Percentiles rank a stretch among this genome's conserved stretches.
These are phyloP conservation scores for Phytophthora chlamydospora DNA, from an alignment of 352 stramenopile species.

Conservation along the genomic window DNA sequence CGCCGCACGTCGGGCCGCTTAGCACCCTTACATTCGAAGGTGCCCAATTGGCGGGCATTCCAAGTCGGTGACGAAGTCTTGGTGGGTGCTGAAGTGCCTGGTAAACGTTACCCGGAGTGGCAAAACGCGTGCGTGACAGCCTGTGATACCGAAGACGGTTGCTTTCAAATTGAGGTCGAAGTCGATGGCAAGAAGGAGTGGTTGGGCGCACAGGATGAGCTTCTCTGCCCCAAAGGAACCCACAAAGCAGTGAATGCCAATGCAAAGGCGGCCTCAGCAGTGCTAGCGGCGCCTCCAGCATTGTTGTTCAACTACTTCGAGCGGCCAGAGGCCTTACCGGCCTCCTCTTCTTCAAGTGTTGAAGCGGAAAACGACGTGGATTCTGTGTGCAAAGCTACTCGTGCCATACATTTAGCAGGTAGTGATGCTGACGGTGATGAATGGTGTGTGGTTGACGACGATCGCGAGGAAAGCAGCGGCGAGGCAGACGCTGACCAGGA, in stretches of 20 bases:
- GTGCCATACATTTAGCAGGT: constrained; percentile 14
- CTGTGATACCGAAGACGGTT: constrained; percentile 27
- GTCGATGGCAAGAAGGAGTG: constrained; percentile 57
- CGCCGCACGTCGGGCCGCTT: constrained; percentile 87
- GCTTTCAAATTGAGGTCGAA: constrained; percentile 52
- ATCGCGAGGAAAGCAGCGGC: not conserved
- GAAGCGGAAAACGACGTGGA: constrained; percentile 11
- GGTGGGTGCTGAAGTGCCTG: constrained; percentile 45
- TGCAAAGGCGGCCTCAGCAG: constrained; percentile 4
- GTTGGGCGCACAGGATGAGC: constrained; percentile 68
- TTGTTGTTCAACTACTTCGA: constrained; percentile 30
- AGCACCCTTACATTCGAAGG: constrained; percentile 88
- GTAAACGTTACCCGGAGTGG: constrained; percentile 66
- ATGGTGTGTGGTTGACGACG: constrained; percentile 34
- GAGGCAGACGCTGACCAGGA: not conserved
- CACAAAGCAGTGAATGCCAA: constrained; percentile 60
- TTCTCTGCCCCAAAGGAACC: constrained; percentile 63
- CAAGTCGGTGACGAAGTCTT: constrained; percentile 59
- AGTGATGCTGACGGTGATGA: constrained; percentile 30
- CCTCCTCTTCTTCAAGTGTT: not conserved
- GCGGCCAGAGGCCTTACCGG: constrained; percentile 6
- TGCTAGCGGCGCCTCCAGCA: constrained; percentile 5
- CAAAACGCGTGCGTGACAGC: constrained; percentile 48
- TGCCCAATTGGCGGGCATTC: constrained; percentile 74
- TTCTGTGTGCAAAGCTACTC: constrained; percentile 8